Percentiles rank a stretch among this genome's conserved stretches.
Evolutionary conservation across 2,329 filamentous ascomycete species (phyloP).

Genomic region (Eutypa lata): DNA sequence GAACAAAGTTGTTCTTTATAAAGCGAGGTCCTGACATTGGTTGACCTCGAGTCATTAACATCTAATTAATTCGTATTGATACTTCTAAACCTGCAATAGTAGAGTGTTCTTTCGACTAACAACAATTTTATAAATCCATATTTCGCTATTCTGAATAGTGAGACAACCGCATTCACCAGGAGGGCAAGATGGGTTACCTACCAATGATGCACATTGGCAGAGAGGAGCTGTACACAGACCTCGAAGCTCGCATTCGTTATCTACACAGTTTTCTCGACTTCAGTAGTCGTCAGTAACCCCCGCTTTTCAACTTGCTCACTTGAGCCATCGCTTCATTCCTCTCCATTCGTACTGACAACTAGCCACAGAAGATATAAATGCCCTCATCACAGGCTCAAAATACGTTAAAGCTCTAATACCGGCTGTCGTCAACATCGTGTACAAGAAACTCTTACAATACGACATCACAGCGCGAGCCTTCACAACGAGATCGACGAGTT

Average conservation of each 20-base stretch:
- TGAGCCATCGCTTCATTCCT: too few relatives aligned
- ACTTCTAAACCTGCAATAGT: neutral
- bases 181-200: conserved; percentile 1
- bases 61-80: neutral
- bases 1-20: neutral
- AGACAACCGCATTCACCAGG: neutral
- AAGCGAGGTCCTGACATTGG: neutral
- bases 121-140: neutral
- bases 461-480: conserved; percentile 81
- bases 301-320: neutral
- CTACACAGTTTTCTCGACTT: conserved; percentile 76
- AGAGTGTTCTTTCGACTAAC: neutral
- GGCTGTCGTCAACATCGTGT: conserved; percentile 79
- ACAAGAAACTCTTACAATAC: conserved; percentile 75
- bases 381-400: conserved; percentile 65
- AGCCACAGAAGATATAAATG: conserved; percentile 65
- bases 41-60: neutral
- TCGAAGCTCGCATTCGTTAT: conserved; percentile 68
- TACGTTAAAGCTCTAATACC: conserved; percentile 82
- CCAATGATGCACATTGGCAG: conserved; percentile 62
- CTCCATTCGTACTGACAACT: conserved; percentile 13
- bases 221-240: conserved; percentile 66
- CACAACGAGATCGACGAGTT: conserved; percentile 58
- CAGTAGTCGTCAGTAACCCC: conserved; percentile 54
- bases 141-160: neutral